phyloP scores from a whole-genome alignment of 176 grass and related monocot species.

The Hordeum marinum region DNA sequence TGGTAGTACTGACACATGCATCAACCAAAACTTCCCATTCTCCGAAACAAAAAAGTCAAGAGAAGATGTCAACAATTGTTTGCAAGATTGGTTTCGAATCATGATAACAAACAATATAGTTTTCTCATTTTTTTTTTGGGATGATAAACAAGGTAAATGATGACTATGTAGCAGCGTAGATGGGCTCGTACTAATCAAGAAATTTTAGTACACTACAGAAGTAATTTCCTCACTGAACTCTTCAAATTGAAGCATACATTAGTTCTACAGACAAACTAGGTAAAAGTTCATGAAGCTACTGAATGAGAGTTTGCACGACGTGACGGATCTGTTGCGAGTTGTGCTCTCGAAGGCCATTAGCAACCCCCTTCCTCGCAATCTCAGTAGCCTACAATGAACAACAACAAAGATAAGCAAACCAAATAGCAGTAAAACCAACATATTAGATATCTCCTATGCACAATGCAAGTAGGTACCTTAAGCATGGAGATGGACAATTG shows the following conservation, averaged over 20 bases:
- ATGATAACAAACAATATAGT: neutral
- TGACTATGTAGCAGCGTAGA: neutral
- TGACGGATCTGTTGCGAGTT: constrained; percentile 64
- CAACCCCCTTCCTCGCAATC: no score
- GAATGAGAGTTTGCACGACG: constrained; percentile 60
- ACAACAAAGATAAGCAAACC: no score
- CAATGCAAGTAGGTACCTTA: no score
- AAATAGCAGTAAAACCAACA: no score
- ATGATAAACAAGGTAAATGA: neutral
- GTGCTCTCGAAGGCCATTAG: no score
- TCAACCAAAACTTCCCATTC: constrained; percentile 87
- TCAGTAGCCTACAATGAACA: no score
- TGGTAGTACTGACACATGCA: constrained; percentile 65
- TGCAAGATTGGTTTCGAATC: neutral
- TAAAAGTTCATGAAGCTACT: constrained; percentile 42
- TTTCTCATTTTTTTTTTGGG: neutral
- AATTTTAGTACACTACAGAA: neutral
- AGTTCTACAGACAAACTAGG: neutral
- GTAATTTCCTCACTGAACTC: neutral
- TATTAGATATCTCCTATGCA: no score
- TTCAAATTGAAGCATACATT: neutral
- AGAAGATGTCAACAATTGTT: constrained; percentile 17
- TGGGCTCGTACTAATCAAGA: neutral
- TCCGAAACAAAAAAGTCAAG: constrained; percentile 36
- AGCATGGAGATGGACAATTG: no score